These are phyloP conservation scores for Diplodia seriata DNA, from an alignment of 2,329 filamentous ascomycete genomes.

Conservation along the genomic window DNA sequence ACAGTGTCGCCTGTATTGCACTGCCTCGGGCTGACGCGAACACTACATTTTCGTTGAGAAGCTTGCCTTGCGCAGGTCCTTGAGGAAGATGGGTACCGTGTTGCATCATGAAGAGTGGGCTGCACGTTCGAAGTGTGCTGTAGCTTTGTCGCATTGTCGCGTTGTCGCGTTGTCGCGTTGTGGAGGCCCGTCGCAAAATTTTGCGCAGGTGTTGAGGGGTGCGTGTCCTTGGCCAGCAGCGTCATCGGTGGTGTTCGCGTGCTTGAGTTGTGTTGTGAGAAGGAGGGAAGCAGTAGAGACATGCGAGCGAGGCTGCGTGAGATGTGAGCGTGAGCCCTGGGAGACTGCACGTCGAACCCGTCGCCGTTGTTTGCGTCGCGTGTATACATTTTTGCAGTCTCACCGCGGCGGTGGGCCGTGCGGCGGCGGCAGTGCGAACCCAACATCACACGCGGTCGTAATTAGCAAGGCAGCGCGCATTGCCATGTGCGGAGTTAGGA, in stretches of 20 bases:
- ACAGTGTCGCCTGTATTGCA: conserved; percentile 31
- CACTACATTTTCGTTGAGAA: conserved; percentile 12
- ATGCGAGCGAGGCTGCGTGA: neutral
- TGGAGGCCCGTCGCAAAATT: neutral
- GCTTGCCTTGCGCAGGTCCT: conserved; percentile 23
- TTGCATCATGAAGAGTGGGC: no score
- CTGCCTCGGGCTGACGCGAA: conserved; percentile 30
- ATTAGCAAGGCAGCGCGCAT: neutral
- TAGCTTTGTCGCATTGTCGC: no score
- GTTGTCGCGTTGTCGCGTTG: no score
- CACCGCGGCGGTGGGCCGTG: conserved; percentile 4
- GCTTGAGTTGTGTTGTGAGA: neutral
- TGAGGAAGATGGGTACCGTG: conserved; percentile 12
- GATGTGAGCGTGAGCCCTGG: neutral
- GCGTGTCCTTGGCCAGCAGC: neutral
- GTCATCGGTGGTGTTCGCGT: neutral
- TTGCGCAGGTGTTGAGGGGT: neutral
- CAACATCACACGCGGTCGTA: neutral
- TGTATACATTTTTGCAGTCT: conserved; percentile 1
- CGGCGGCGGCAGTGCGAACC: conserved; percentile 6
- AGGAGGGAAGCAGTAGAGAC: neutral
- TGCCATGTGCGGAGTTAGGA: neutral
- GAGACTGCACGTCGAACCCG: neutral
- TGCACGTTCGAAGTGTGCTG: no score
- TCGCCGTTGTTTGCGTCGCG: neutral